These are phyloP conservation scores for Nicotiana benthamiana DNA, from an alignment of 257 asterid species.

Conservation along the genomic window DNA sequence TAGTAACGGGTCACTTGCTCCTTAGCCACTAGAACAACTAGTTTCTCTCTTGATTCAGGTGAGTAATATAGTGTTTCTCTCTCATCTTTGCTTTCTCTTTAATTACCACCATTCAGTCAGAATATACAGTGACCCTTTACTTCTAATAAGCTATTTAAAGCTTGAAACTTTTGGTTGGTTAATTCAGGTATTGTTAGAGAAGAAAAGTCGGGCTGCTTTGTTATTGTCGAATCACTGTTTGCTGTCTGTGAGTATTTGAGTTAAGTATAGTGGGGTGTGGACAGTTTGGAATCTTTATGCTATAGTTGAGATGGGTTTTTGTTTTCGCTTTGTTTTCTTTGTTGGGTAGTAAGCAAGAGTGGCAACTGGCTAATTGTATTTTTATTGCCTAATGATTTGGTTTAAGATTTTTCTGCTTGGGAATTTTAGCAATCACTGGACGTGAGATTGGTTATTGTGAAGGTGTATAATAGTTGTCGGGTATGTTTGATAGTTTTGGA, in stretches of 20 bases:
- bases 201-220: neutral
- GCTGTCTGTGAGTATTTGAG: neutral
- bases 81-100: constrained; percentile 16
- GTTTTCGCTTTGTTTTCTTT: constrained; percentile 1
- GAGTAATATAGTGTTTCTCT: constrained; percentile 26
- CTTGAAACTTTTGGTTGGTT: neutral
- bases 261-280: neutral
- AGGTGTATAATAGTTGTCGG: neutral
- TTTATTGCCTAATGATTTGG: constrained; percentile 4
- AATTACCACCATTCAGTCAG: constrained; percentile 18
- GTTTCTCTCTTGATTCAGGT: constrained; percentile 65
- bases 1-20: constrained; percentile 55
- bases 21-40: constrained; percentile 13
- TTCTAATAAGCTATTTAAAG: neutral
- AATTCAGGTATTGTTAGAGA: neutral
- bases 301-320: constrained; percentile 16
- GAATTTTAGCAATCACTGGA: constrained; percentile 8
- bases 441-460: constrained; percentile 3
- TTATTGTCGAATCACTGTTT: neutral
- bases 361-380: constrained; percentile 1
- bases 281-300: constrained; percentile 13
- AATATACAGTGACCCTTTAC: neutral
- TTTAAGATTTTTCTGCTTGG: neutral
- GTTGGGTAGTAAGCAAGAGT: neutral
- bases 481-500: neutral